Percentiles rank a stretch among this genome's conserved stretches.
Conservation (phyloP, 768 basidiomycete species). For the Xanthoconium stramineum region DNA sequence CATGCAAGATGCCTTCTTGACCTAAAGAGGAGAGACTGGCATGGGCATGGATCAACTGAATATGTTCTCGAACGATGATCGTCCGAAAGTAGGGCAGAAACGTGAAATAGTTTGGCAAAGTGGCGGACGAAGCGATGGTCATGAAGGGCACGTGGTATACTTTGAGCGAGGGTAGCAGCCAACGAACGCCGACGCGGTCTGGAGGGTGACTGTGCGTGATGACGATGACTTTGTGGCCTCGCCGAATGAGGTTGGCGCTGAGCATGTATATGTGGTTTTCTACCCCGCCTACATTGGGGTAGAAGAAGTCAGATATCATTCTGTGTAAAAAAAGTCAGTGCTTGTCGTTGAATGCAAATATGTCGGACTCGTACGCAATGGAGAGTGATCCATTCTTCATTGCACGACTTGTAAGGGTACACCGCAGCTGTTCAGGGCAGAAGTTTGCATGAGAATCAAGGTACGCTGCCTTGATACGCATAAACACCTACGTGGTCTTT, state of each 20-base stretch:
- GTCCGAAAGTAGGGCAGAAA: conserved; percentile 89
- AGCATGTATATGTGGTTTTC: conserved; percentile 97
- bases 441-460: background rate
- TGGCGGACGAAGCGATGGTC: conserved; percentile 88
- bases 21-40: conserved; percentile 87
- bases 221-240: conserved; percentile 91
- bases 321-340: conserved; percentile 37
- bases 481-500: background rate
- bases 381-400: conserved; percentile 29
- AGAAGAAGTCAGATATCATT: conserved; percentile 97
- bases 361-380: conserved; percentile 23
- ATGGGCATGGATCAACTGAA: conserved; percentile 88
- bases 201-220: conserved; percentile 91
- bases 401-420: background rate
- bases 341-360: background rate
- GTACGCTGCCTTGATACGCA: background rate
- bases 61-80: conserved; percentile 82
- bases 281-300: conserved; percentile 91
- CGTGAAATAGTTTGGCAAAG: conserved; percentile 90
- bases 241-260: conserved; percentile 72
- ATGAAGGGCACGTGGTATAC: conserved; percentile 92
- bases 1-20: conserved; percentile 89
- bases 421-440: background rate
- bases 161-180: conserved; percentile 84
- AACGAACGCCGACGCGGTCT: conserved; percentile 84